phyloP scores from a whole-genome alignment of 2,329 filamentous ascomycete genomes.

The Phyllosticta paracitricarpa region DNA sequence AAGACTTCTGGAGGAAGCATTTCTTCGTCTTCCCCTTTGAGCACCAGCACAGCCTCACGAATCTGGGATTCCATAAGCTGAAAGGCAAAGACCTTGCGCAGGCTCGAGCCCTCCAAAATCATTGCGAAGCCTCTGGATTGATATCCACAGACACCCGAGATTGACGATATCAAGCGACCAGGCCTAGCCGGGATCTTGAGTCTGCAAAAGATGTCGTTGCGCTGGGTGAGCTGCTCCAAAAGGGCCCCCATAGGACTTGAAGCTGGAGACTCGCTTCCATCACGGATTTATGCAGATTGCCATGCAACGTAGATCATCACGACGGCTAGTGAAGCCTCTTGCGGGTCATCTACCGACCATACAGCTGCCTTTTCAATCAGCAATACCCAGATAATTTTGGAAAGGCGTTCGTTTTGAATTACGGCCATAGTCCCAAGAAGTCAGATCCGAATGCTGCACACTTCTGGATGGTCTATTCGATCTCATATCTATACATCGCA shows the following conservation, averaged over 20 bases:
- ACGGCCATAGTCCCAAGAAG: no score
- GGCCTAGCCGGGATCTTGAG: no score
- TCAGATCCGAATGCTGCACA: neutral
- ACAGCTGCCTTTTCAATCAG: neutral
- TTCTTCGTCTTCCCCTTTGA: slow-evolving; percentile 18
- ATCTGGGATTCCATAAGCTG: slow-evolving; percentile 14
- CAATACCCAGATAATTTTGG: neutral
- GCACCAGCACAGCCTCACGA: slow-evolving; percentile 19
- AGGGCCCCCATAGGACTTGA: no score
- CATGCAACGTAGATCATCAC: neutral
- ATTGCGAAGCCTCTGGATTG: slow-evolving; percentile 14
- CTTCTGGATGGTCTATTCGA: neutral
- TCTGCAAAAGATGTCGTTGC: no score
- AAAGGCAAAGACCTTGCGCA: slow-evolving; percentile 18
- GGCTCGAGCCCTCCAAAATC: slow-evolving; percentile 13
- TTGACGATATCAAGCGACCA: no score
- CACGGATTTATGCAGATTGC: neutral
- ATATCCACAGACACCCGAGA: no score
- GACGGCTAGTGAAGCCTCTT: neutral
- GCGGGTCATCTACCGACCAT: neutral
- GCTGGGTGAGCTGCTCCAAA: no score
- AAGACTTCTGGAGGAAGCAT: slow-evolving; percentile 6
- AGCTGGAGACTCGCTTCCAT: neutral
- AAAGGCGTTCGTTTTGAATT: no score
- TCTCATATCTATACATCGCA: neutral